Conservation (phyloP, 495 filamentous ascomycete species). For the Penicillium longicatenatum region DNA sequence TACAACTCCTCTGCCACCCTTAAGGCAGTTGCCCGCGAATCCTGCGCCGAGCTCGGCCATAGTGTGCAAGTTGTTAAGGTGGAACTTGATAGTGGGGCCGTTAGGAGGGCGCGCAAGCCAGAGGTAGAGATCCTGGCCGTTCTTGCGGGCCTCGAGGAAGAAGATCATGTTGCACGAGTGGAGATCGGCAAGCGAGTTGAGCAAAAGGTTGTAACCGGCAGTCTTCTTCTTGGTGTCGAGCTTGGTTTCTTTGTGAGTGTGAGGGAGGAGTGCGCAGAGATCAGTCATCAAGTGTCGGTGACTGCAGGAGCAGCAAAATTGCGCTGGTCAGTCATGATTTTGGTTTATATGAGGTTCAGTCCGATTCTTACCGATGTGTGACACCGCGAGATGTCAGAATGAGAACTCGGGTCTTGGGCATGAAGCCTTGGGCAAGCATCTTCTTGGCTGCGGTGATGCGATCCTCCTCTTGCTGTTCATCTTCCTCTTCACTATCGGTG, state of each 20-base stretch:
- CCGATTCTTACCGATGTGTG: slow-evolving; percentile 68
- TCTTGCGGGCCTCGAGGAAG: slow-evolving; percentile 94
- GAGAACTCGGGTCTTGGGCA: slow-evolving; percentile 71
- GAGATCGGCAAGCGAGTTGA: slow-evolving; percentile 95
- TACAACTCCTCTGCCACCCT: slow-evolving; percentile 91
- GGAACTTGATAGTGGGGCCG: slow-evolving; percentile 84
- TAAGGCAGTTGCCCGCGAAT: slow-evolving; percentile 95
- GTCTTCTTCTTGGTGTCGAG: slow-evolving; percentile 91
- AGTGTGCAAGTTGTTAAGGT: slow-evolving; percentile 72
- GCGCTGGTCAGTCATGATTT: slow-evolving; percentile 10
- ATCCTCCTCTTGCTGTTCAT: slow-evolving; percentile 42
- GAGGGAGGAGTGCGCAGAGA: slow-evolving; percentile 83
- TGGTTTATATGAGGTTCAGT: background rate
- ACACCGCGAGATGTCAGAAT: slow-evolving; percentile 89
- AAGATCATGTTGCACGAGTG: slow-evolving; percentile 99
- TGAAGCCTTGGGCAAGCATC: slow-evolving; percentile 43
- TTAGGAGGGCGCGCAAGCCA: slow-evolving; percentile 96
- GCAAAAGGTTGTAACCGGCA: slow-evolving; percentile 68
- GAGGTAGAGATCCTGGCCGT: slow-evolving; percentile 85
- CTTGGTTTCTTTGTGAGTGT: slow-evolving; percentile 92
- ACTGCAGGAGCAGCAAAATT: slow-evolving; percentile 42
- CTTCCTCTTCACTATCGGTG: slow-evolving; percentile 51
- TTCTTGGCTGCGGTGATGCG: slow-evolving; percentile 37
- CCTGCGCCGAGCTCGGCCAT: slow-evolving; percentile 84
- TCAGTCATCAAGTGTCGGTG: slow-evolving; percentile 94